Conservation (phyloP, 805 yeast genomes). For the Naumovozyma castellii region DNA sequence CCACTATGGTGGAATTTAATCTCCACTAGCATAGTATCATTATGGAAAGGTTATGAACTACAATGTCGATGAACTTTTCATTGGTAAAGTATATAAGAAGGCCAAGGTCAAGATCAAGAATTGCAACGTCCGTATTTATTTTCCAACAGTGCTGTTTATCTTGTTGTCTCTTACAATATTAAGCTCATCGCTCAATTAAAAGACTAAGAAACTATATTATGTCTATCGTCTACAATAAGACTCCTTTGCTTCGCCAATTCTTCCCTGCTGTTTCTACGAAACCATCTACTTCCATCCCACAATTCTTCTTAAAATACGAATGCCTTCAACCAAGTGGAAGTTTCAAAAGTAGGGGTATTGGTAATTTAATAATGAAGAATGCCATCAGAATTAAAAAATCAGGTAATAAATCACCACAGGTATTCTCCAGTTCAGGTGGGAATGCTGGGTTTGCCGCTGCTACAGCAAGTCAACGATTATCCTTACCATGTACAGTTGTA, state of each 20-base stretch:
- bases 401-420: conserved; percentile 29
- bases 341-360: conserved; percentile 49
- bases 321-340: conserved; percentile 48
- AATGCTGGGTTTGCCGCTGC: conserved; percentile 41
- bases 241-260: conserved; percentile 16
- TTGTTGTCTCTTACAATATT: too few relatives aligned
- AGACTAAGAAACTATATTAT: conserved; percentile 1
- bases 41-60: too few relatives aligned
- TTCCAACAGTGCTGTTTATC: too few relatives aligned
- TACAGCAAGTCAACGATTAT: conserved; percentile 33
- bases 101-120: too few relatives aligned
- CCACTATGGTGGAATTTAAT: conserved; percentile 1
- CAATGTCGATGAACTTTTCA: neutral
- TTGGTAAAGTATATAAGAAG: neutral
- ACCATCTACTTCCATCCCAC: conserved; percentile 9
- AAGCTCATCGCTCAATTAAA: neutral
- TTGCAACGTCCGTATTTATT: too few relatives aligned
- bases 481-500: conserved; percentile 43
- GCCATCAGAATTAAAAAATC: conserved; percentile 24
- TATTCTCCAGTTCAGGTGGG: conserved; percentile 48
- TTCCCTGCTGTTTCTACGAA: conserved; percentile 6
- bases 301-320: conserved; percentile 41
- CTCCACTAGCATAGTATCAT: neutral
- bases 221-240: conserved; percentile 18
- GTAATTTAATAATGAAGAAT: conserved; percentile 35